Evolutionary conservation across 441 rosid genomes (phyloP).

Genomic region (Bocquillonia castaneifolia): DNA sequence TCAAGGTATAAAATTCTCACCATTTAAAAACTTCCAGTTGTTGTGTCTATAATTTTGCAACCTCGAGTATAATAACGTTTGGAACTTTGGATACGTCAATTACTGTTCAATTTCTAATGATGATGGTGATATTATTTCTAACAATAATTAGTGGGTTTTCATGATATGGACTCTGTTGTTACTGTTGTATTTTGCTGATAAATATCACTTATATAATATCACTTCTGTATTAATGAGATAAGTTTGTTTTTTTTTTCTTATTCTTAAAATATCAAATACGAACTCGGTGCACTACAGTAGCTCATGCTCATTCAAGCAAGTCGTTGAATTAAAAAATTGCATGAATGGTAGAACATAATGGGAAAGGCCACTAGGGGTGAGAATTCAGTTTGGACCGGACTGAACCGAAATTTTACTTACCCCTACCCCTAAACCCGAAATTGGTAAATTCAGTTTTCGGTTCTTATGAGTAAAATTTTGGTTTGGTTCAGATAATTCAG

Average conservation of each 20-base stretch:
- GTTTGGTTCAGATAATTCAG: no score
- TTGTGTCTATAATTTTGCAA: not conserved
- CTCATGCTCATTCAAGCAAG: not conserved
- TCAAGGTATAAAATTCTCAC: slow-evolving; percentile 36
- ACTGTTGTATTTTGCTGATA: not conserved
- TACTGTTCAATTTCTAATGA: no score
- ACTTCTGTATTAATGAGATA: not conserved
- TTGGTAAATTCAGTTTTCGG: no score
- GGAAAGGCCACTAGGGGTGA: not conserved
- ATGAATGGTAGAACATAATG: not conserved
- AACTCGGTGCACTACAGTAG: not conserved
- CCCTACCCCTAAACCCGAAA: no score
- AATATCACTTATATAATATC: not conserved
- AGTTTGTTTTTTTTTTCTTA: not conserved
- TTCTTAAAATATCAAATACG: not conserved
- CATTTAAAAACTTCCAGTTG: not conserved
- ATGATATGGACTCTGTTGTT: no score
- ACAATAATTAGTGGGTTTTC: not conserved
- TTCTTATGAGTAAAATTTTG: no score
- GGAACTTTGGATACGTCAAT: no score
- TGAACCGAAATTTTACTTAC: no score
- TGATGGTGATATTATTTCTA: not conserved
- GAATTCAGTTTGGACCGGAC: no score
- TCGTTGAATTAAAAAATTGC: not conserved
- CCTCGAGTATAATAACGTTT: not conserved